Percentiles rank a stretch among this genome's conserved stretches.
Conservation (phyloP, 495 filamentous ascomycete genomes). For the Annulohypoxylon bovei region DNA sequence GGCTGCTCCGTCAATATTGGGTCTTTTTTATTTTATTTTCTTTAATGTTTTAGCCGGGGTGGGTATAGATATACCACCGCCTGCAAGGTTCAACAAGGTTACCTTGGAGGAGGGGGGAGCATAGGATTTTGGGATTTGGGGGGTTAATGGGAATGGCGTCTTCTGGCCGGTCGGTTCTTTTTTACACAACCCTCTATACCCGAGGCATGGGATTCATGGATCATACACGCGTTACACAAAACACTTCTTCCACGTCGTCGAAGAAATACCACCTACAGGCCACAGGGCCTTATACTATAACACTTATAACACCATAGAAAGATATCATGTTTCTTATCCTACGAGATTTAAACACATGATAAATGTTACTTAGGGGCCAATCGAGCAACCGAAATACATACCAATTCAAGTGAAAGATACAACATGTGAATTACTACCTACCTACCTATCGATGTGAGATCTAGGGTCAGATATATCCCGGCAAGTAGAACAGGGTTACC, state of each 20-base stretch:
- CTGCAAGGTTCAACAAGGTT: constrained; percentile 22
- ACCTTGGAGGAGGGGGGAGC: constrained; percentile 17
- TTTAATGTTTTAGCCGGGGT: constrained; percentile 19
- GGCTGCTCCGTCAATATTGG: constrained; percentile 15
- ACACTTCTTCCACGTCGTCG: constrained; percentile 7
- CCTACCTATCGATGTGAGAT: neutral
- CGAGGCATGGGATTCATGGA: constrained; percentile 38
- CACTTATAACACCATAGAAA: constrained; percentile 12
- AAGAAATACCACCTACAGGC: constrained; percentile 7
- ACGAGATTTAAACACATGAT: constrained; percentile 15
- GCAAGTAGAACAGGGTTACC: constrained; percentile 11
- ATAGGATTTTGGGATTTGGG: constrained; percentile 29
- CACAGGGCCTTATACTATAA: constrained; percentile 9
- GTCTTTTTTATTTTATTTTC: constrained; percentile 7
- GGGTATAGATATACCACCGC: constrained; percentile 23
- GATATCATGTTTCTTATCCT: constrained; percentile 8
- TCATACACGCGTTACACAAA: constrained; percentile 39
- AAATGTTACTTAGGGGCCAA: constrained; percentile 5
- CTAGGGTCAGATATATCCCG: constrained; percentile 13
- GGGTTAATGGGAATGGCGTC: constrained; percentile 39
- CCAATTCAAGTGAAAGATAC: neutral
- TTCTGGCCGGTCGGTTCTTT: constrained; percentile 29
- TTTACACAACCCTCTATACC: constrained; percentile 29
- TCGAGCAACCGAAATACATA: neutral
- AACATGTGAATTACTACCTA: neutral